Evolutionary conservation across 495 filamentous ascomycete species (phyloP), one percentile per base, ranked within the genome.

Genomic region (Neurospora sp.): DNA sequence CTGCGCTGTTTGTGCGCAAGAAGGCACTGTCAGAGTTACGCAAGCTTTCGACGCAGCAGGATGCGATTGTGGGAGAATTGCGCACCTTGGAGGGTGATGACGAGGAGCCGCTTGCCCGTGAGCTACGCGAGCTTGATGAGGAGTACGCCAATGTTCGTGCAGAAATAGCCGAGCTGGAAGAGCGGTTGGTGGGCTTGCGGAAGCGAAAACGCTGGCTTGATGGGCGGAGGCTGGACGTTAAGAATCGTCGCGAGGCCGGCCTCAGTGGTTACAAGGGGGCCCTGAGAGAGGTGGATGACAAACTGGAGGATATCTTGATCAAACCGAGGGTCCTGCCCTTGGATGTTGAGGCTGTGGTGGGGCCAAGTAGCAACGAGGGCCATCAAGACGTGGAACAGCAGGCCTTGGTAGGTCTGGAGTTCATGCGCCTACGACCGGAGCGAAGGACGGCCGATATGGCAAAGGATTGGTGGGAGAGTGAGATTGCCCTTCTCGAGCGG

Each of bases 361-460:
- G 74, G n/a, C 16, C 8, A 1, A 37, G 16, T 38, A 42, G 53
- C n/a, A 79, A 79, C 14, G 81, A 81, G 38, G 75, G 76, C 20
- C 74, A 75, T 0, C 68, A 68, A 31, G 20, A 65, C 35, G 42
- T 40, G 4, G 68, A 74, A 18, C 71, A 75, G 35, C 71, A 76
- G 31, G 27, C 27, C 72, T 75, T 2, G 79, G 79, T 4, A 84
- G 85, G 1, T 37, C 14, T 77, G 31, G 84, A 87, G 70, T 86
- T 88, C 38, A 75, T 88, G 73, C 84, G 86, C 4, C 78, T 97
- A 45, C 88, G 90, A 7, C 84, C 87, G 1, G 88, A 90, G 77
- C 86, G 92, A 31, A 83, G 94, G 69, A 97, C 93, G 3, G 81
- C 93, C 22, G 88, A 89, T 37, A 92, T 96, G 88, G 93, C 91